These are phyloP conservation scores for Phytopythium helicoides DNA, from an alignment of 352 stramenopile species.

Conservation along the genomic window DNA sequence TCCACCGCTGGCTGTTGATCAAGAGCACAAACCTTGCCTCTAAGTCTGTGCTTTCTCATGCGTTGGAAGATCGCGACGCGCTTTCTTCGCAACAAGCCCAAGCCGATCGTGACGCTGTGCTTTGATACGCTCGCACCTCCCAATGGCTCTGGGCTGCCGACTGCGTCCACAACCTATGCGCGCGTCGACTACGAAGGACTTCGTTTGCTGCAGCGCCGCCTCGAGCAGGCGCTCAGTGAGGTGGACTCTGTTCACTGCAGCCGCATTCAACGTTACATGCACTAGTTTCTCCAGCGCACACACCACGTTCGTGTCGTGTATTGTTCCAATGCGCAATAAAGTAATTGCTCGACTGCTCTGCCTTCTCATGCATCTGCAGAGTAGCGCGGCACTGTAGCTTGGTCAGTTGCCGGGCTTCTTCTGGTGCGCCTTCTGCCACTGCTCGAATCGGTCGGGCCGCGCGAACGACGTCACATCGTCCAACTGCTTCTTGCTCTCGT, in stretches of 20 bases:
- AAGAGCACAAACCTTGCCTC: not conserved
- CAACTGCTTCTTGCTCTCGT: conserved; percentile 69
- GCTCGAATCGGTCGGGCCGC: conserved; percentile 34
- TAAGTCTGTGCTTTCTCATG: not conserved
- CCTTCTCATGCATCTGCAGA: not conserved
- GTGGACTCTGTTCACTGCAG: conserved; percentile 63
- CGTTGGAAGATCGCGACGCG: conserved; percentile 51
- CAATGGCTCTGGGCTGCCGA: conserved; percentile 17
- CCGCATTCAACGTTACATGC: conserved; percentile 77
- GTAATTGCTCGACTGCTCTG: not conserved
- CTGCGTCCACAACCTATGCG: conserved; percentile 37
- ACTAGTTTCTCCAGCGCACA: conserved; percentile 15
- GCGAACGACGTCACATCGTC: conserved; percentile 78
- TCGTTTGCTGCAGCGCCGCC: conserved; percentile 54
- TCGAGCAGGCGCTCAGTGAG: conserved; percentile 69
- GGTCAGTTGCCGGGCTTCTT: not conserved
- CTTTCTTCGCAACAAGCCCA: conserved; percentile 55
- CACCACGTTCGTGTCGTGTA: not conserved
- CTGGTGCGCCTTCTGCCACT: not conserved
- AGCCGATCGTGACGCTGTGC: conserved; percentile 65
- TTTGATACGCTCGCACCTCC: conserved; percentile 39
- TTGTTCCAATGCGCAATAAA: conserved; percentile 1
- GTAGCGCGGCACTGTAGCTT: not conserved
- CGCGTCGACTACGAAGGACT: conserved; percentile 67
- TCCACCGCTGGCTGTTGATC: not conserved